Conservation (phyloP, 2,329 filamentous ascomycete species). For the Bipolaris zeicola region DNA sequence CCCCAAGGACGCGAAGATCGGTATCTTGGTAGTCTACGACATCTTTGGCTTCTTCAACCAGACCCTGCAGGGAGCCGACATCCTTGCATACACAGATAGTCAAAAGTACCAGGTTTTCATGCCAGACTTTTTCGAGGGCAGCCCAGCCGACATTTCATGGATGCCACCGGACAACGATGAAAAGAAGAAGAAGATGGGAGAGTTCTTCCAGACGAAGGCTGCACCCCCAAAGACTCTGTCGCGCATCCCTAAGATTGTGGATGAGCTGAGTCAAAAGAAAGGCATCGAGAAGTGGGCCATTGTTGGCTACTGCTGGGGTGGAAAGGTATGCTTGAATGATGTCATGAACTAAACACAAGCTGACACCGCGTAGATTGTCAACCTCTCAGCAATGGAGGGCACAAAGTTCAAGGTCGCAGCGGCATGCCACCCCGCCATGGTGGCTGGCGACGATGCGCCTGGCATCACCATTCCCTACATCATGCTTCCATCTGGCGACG, state of each 20-base stretch:
- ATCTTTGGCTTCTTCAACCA: slow-evolving; percentile 70
- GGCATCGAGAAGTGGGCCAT: slow-evolving; percentile 63
- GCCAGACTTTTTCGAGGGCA: slow-evolving; percentile 87
- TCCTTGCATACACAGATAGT: slow-evolving; percentile 64
- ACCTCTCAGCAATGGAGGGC: slow-evolving; percentile 57
- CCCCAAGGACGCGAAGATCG: slow-evolving; percentile 60
- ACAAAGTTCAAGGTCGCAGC: slow-evolving; percentile 64
- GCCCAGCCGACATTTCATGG: slow-evolving; percentile 67
- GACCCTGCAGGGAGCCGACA: slow-evolving; percentile 67
- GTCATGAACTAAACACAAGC: not conserved
- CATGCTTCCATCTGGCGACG: slow-evolving; percentile 63
- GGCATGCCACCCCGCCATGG: slow-evolving; percentile 64
- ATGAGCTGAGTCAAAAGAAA: slow-evolving; percentile 57
- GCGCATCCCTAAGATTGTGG: slow-evolving; percentile 61
- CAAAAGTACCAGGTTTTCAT: slow-evolving; percentile 84
- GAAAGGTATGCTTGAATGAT: slow-evolving; percentile 49
- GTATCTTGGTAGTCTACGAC: slow-evolving; percentile 64
- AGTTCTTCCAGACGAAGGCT: slow-evolving; percentile 64
- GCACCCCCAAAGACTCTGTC: slow-evolving; percentile 63
- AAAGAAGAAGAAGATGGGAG: slow-evolving; percentile 63
- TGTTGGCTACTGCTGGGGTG: slow-evolving; percentile 66
- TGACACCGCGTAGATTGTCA: slow-evolving; percentile 56
- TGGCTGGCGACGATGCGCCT: slow-evolving; percentile 63
- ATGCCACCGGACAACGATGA: slow-evolving; percentile 66
- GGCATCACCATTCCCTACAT: slow-evolving; percentile 62